Base-by-base conservation (phyloP, 1,284 basidiomycete species). In the Fomitopsis betulina region DNA sequence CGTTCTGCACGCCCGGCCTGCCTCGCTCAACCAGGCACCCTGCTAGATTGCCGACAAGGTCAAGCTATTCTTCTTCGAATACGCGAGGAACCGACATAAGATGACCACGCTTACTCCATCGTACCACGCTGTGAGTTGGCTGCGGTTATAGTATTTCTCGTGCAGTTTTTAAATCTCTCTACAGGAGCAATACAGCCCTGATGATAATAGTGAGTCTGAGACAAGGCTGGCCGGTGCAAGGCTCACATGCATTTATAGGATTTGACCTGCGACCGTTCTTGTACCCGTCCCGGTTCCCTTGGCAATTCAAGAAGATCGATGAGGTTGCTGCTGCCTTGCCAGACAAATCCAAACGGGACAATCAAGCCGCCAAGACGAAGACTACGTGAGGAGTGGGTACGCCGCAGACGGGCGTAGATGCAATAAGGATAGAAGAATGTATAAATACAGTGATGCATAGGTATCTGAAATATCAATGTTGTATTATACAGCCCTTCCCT, bases 91-190 rank as follows among this genome's bases (percentile, higher is more conserved):
- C 73, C 78, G 97, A 55, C 96, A 99, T 76, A 99, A 99, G 84
- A 99, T 99, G 96, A 99, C 97, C 9, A 99, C 96, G 0, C 71
- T 99, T 61, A 99, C 97, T 1, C 97, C 96, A 1, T 85, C 93
- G 3, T 98, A 99, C 66, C 97, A 99, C 73, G 96, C 97, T 63
- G 95, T 89, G 64, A 67, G 88, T 75, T 17, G 5, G 27, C 5
- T 43, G 12, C 54, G 43, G 50, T 21, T 56, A 2, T n/a, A 1
- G 6, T 5, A 1, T 37, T n/a, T 33, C 23, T 8, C 33, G 40
- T 33, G 13, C 1, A 10, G 5, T 12, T 53, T 17, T 21, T 57
- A 32, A 27, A 25, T 51, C 9, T 37, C 23, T 59, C 37, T 1
- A 1, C 33, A 94, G 91, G 94, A 97, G 73, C 92, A 91, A 9